Evolutionary conservation across 2,329 filamentous ascomycete species (phyloP).

Genomic region (Beauveria medogensis): DNA sequence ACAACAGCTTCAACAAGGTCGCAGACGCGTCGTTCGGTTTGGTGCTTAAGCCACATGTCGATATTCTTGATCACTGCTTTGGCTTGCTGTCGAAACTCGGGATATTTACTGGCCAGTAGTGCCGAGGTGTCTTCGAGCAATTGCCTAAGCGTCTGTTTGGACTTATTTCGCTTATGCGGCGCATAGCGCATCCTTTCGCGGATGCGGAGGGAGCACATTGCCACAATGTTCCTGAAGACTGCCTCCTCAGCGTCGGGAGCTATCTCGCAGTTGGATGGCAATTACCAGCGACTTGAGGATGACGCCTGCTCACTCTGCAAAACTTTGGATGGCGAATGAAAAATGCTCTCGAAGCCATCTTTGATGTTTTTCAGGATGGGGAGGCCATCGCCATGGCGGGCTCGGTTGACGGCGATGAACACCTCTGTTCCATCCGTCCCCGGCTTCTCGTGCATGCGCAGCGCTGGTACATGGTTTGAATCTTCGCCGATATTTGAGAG

Average conservation of each 20-base stretch:
- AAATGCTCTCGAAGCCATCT: constrained; percentile 14
- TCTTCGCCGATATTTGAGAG: too few species aligned
- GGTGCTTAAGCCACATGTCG: constrained; percentile 19
- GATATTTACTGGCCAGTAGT: not conserved
- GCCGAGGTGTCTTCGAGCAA: not conserved
- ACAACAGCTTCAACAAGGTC: constrained; percentile 23
- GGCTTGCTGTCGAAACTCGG: constrained; percentile 14
- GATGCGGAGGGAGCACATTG: constrained; percentile 20
- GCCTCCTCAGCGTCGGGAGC: constrained; percentile 10
- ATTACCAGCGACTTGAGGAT: not conserved
- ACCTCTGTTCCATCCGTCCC: too few species aligned
- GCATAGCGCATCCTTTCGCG: constrained; percentile 20
- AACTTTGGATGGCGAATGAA: constrained; percentile 11
- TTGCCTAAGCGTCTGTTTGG: constrained; percentile 9
- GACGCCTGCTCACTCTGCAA: constrained; percentile 2
- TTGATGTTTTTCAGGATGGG: not conserved
- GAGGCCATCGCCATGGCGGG: not conserved
- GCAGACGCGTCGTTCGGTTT: constrained; percentile 17
- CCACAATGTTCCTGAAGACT: constrained; percentile 21
- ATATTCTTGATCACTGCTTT: constrained; percentile 18
- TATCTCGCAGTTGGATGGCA: not conserved
- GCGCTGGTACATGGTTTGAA: too few species aligned
- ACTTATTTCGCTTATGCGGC: constrained; percentile 16
- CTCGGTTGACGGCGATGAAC: too few species aligned
- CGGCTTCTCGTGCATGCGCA: too few species aligned